phyloP scores from a whole-genome alignment of 2,329 filamentous ascomycete species.

The Penicillium expansum region DNA sequence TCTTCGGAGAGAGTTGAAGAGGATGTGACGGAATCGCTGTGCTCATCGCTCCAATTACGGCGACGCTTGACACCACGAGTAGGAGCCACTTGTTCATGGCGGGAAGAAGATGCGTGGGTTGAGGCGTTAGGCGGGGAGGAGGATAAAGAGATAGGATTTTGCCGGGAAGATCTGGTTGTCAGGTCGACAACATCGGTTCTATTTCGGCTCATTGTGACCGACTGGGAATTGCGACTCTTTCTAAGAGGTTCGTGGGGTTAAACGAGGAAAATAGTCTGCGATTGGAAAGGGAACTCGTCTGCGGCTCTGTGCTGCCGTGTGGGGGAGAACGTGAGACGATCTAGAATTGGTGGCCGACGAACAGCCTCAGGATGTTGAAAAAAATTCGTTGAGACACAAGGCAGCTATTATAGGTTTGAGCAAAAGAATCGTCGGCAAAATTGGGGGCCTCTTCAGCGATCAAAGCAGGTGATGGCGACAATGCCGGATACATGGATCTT shows the following conservation, averaged over 20 bases:
- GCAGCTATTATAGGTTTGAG: not conserved
- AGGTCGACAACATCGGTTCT: slow-evolving; percentile 1
- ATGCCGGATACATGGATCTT: not conserved
- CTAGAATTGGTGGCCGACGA: not conserved
- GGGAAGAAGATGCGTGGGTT: not conserved
- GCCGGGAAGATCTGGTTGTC: not conserved
- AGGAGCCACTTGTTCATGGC: not conserved
- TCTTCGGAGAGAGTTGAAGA: slow-evolving; percentile 9
- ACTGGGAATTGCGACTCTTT: too few species aligned
- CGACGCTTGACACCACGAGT: slow-evolving; percentile 17
- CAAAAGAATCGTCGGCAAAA: not conserved
- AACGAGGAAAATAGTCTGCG: too few species aligned
- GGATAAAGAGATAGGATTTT: not conserved
- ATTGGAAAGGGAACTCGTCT: not conserved
- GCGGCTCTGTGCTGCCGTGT: not conserved
- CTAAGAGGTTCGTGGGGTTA: too few species aligned
- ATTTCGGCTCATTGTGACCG: not conserved
- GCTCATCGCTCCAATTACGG: not conserved
- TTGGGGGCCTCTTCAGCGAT: not conserved
- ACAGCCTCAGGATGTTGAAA: not conserved
- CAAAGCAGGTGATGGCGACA: not conserved
- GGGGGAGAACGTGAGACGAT: not conserved
- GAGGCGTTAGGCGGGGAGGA: slow-evolving; percentile 1
- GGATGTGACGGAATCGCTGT: not conserved
- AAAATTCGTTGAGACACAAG: too few species aligned